phyloP scores from a whole-genome alignment of 140 eudicot species.

The Bidens hawaiensis region DNA sequence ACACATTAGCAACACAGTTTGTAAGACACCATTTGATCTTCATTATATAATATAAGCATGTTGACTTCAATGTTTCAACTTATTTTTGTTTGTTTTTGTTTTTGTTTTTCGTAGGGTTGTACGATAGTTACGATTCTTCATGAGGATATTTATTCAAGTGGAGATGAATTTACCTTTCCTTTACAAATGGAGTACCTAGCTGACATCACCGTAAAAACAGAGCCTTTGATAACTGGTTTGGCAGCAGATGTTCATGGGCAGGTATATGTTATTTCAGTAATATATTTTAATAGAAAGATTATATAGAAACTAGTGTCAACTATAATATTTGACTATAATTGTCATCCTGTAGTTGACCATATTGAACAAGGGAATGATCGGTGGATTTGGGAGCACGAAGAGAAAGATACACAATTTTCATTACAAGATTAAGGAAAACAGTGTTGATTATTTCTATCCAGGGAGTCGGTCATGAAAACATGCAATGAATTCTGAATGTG shows the following conservation, averaged over 20 bases:
- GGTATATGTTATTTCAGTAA: slow-evolving; percentile 36
- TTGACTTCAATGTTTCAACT: background rate
- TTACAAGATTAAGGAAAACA: slow-evolving; percentile 60
- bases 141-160: slow-evolving; percentile 63
- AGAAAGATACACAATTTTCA: slow-evolving; percentile 60
- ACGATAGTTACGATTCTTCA: slow-evolving; percentile 58
- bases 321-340: slow-evolving; percentile 3
- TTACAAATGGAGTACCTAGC: slow-evolving; percentile 68
- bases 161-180: slow-evolving; percentile 42
- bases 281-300: too few species aligned
- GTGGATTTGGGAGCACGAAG: slow-evolving; percentile 24
- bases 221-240: slow-evolving; percentile 85
- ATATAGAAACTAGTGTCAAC: too few species aligned
- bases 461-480: slow-evolving; percentile 54
- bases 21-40: slow-evolving; percentile 38
- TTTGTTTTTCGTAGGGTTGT: slow-evolving; percentile 69
- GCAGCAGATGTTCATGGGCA: slow-evolving; percentile 98
- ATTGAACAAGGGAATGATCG: slow-evolving; percentile 41
- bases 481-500: background rate
- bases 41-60: background rate
- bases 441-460: slow-evolving; percentile 72
- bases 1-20: slow-evolving; percentile 66
- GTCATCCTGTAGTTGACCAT: slow-evolving; percentile 57
- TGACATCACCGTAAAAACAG: slow-evolving; percentile 58
- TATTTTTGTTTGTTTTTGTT: too few species aligned